Evolutionary conservation across 331 rosid species (phyloP), one percentile per base, ranked within the genome.

Genomic region (Saraca asoca): DNA sequence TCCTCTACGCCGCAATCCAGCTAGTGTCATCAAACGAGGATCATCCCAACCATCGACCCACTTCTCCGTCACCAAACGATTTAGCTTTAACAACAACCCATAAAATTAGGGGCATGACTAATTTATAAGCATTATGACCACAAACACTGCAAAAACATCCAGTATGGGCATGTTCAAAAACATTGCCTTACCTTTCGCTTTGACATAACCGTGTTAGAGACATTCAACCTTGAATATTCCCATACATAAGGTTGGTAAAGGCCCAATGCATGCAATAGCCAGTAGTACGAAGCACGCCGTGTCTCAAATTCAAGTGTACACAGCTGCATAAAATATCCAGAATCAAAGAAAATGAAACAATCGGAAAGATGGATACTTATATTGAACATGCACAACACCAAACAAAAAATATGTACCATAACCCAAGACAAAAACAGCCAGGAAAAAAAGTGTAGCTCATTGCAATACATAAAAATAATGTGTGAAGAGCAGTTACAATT

Each of bases 41-140:
- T 94, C 99, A 85, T 94, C 99, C 99, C 99, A 94, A 61, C 96
- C 97, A 77, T 94, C 96, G 55, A 94, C 97, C 97, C 96, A 84
- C 45, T 85, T 90, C 53, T 88, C 91, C 6, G 89, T 94, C 73
- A 94, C 99, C 34, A 94, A 66, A 34, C 89, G 82, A 79, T 94
- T 94, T 72, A 94, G 72, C 99, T 94, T 78, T 62, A 62, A 63
- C 75, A 70, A 62, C 51, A 71, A 44, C 55, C 12, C 67, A 75
- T 59, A 31, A 1, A 24, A 75, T 77, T 58, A 70, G 29, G 51
- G 41, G 34, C 45, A 66, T 12, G 45, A n/a, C 13, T 31, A 24
- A 24, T 24, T 24, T 24, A 49, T 15, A 51, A 55, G 41, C 35
- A 67, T 24, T 20, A 38, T 12, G 55, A 39, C 20, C 62, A 17